Percentiles rank a stretch among this genome's conserved stretches.
Evolutionary conservation across 306 rosid genomes (phyloP).

Genomic region (apple (Malus domestica)): ASM211411v1 NC_041797.1:37303501-37304000

Average conservation of each 20-base stretch:
- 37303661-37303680: neutral
- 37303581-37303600: neutral
- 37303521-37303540: neutral
- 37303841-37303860: constrained; percentile 86
- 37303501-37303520: neutral
- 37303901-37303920: constrained; percentile 99
- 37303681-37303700: neutral
- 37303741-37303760: constrained; percentile 56
- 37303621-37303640: neutral
- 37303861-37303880: constrained; percentile 94
- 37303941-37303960: constrained; percentile 95
- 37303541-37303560: neutral
- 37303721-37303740: constrained; percentile 2
- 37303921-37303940: constrained; percentile 97
- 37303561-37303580: neutral
- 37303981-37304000: no score
- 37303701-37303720: neutral
- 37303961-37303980: no score
- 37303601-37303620: neutral
- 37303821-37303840: constrained; percentile 93
- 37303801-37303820: constrained; percentile 97
- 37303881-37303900: constrained; percentile 93
- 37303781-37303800: constrained; percentile 98
- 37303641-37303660: neutral
- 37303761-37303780: constrained; percentile 97